These are phyloP conservation scores for Cucurbita ficifolia DNA, from an alignment of 306 rosid species.

Conservation along the genomic window DNA sequence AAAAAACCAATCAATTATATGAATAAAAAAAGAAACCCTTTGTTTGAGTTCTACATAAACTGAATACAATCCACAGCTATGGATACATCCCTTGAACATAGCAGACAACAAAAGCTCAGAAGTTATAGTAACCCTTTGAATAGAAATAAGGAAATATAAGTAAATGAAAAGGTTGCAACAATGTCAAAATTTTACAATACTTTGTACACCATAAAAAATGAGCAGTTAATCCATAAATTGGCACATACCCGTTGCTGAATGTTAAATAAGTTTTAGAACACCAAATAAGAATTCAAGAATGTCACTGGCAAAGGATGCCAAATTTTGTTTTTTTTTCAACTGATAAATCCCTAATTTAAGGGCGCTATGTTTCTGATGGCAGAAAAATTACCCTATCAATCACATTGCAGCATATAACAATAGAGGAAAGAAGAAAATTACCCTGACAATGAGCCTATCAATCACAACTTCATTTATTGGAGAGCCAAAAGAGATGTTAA, in stretches of 20 bases:
- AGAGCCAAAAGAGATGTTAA: conserved; percentile 66
- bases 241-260: not conserved
- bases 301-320: not conserved
- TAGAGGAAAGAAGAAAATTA: conserved; percentile 5
- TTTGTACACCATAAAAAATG: not conserved
- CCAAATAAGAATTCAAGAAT: not conserved
- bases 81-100: not conserved
- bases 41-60: not conserved
- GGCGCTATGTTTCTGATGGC: not conserved
- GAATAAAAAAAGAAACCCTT: not conserved
- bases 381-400: not conserved
- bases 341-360: not conserved
- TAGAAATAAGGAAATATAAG: not conserved
- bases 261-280: not conserved
- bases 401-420: not conserved
- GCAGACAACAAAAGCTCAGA: not conserved
- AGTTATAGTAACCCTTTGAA: not conserved
- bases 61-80: conserved; percentile 2
- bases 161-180: not conserved
- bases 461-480: conserved; percentile 71
- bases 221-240: not conserved
- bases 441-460: conserved; percentile 71
- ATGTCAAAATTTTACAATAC: not conserved
- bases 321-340: not conserved
- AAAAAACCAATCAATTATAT: conserved; percentile 9